These are phyloP conservation scores for Metschnikowia matae DNA, from an alignment of 805 yeast genomes.

Conservation along the genomic window DNA sequence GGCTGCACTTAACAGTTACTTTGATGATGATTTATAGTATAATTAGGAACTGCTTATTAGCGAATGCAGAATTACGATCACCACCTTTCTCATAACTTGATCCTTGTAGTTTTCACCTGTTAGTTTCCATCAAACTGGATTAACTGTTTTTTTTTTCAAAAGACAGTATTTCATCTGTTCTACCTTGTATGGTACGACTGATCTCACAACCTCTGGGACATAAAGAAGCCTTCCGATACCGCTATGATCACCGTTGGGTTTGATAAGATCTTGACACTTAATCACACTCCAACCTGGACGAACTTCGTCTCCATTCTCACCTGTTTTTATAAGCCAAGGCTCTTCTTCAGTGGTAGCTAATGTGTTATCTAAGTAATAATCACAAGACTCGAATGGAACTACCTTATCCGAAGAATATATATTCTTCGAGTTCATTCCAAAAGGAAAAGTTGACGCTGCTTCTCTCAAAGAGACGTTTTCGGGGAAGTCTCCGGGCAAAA, in stretches of 20 bases:
- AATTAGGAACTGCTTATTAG: not conserved
- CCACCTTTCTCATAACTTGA: not conserved
- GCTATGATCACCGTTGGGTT: slow-evolving; percentile 47
- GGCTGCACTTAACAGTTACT: slow-evolving; percentile 49
- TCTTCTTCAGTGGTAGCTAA: slow-evolving; percentile 44
- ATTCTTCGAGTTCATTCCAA: slow-evolving; percentile 73
- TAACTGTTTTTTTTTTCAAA: slow-evolving; percentile 5
- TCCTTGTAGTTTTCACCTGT: not conserved
- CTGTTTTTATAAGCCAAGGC: slow-evolving; percentile 8
- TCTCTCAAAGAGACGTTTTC: slow-evolving; percentile 33
- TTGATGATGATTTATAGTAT: slow-evolving; percentile 28
- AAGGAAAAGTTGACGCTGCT: slow-evolving; percentile 48
- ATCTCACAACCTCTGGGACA: slow-evolving; percentile 37
- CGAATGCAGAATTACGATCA: not conserved
- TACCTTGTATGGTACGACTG: slow-evolving; percentile 29
- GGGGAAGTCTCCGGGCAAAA: slow-evolving; percentile 81
- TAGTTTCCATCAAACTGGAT: too few species aligned
- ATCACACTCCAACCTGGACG: slow-evolving; percentile 46
- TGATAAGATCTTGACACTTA: slow-evolving; percentile 47
- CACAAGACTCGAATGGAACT: slow-evolving; percentile 49
- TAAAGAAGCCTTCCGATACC: slow-evolving; percentile 55
- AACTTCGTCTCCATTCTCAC: slow-evolving; percentile 15
- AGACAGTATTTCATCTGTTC: slow-evolving; percentile 52
- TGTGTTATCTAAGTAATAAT: slow-evolving; percentile 64
- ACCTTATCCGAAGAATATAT: slow-evolving; percentile 58